Evolutionary conservation across 2,329 filamentous ascomycete genomes (phyloP).

Genomic region (Cytospora schulzeri): DNA sequence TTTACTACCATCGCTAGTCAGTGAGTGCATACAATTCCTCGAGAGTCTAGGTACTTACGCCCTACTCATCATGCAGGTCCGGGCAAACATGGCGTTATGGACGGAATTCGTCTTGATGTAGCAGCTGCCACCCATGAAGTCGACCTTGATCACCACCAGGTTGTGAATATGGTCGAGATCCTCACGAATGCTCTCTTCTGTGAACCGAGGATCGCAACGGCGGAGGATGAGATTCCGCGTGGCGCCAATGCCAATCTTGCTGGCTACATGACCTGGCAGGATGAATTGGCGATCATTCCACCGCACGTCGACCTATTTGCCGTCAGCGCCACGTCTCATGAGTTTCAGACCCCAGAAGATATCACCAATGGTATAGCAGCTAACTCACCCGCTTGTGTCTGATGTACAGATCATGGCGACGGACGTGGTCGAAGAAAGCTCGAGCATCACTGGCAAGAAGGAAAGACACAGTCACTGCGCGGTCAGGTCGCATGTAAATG

Average conservation of each 20-base stretch:
- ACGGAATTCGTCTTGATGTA: constrained; percentile 78
- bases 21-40: constrained; percentile 26
- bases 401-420: constrained; percentile 68
- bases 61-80: constrained; percentile 74
- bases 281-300: constrained; percentile 75
- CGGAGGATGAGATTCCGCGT: constrained; percentile 75
- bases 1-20: constrained; percentile 41
- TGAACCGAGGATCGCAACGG: constrained; percentile 59
- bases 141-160: constrained; percentile 68
- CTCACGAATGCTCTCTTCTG: constrained; percentile 64
- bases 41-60: constrained; percentile 42
- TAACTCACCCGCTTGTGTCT: constrained; percentile 64
- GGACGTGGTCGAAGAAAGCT: constrained; percentile 66
- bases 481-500: constrained; percentile 64
- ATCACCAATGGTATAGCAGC: not conserved
- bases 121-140: constrained; percentile 60
- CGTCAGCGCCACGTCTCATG: not conserved
- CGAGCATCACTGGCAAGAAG: constrained; percentile 63
- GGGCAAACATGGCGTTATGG: constrained; percentile 72
- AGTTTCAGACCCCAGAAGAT: constrained; percentile 3
- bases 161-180: constrained; percentile 85
- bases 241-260: constrained; percentile 66
- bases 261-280: constrained; percentile 62
- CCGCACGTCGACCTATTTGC: constrained; percentile 61
- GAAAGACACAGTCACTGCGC: constrained; percentile 69